Percentiles rank a stretch among this genome's conserved stretches.
Evolutionary conservation across 768 basidiomycete genomes (phyloP).

Genomic region (Lentinus tigrinus): DNA sequence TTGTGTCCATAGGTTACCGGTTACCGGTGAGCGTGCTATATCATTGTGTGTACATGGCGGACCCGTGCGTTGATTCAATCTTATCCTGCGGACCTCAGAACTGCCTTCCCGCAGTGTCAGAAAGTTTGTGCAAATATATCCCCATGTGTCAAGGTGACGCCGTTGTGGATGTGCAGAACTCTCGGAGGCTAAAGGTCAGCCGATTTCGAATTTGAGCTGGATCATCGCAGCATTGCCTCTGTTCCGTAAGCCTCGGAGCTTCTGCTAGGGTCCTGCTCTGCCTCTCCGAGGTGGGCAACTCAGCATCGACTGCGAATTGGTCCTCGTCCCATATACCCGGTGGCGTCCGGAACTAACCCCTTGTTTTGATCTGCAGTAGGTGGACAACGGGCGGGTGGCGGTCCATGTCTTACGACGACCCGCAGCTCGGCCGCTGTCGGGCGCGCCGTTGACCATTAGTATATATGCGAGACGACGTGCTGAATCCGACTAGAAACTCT

Average conservation of each 20-base stretch:
- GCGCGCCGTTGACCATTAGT: too few species aligned
- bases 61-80: not conserved
- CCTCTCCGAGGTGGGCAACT: not conserved
- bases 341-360: too few species aligned
- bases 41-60: slow-evolving; percentile 3
- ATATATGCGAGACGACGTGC: too few species aligned
- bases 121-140: too few species aligned
- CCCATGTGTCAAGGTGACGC: not conserved
- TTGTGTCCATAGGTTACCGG: slow-evolving; percentile 17
- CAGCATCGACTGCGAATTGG: too few species aligned
- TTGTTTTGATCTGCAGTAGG: too few species aligned
- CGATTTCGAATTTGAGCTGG: not conserved
- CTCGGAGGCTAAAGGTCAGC: too few species aligned
- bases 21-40: slow-evolving; percentile 10
- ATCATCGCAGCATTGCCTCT: not conserved
- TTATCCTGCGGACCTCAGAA: not conserved
- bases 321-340: too few species aligned
- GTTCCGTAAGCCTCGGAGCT: not conserved
- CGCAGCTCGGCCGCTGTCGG: too few species aligned
- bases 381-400: too few species aligned
- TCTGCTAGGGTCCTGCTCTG: not conserved
- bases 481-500: too few species aligned
- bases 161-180: not conserved
- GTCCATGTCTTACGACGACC: too few species aligned
- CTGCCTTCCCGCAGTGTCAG: not conserved